Conservation (phyloP, 73 alveolate species). For the Effrenium voratum region DNA sequence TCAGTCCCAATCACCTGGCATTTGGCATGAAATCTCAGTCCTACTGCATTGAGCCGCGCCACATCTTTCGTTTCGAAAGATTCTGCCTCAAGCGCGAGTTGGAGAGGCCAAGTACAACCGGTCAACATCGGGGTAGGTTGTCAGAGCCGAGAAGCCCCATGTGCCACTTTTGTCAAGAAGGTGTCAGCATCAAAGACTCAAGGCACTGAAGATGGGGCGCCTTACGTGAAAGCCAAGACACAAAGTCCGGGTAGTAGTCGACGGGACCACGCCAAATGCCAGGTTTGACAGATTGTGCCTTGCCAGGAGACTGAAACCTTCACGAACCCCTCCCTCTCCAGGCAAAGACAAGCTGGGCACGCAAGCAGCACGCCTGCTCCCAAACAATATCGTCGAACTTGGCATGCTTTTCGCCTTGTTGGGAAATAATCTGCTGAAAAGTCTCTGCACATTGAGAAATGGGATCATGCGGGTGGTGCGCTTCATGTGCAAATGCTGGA, state of each 20-base stretch:
- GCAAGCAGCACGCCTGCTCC: background rate
- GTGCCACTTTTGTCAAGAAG: no score
- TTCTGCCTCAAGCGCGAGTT: conserved; percentile 2
- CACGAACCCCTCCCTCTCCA: no score
- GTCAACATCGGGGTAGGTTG: no score
- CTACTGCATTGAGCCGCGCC: background rate
- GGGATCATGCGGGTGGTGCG: background rate
- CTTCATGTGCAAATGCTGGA: background rate
- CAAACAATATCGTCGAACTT: conserved; percentile 30
- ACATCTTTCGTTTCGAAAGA: conserved; percentile 64
- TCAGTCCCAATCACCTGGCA: background rate
- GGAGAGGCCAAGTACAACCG: no score
- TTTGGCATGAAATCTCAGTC: background rate
- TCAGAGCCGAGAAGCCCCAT: no score
- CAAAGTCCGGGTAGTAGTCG: conserved; percentile 65
- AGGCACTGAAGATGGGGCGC: no score
- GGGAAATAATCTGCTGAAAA: background rate
- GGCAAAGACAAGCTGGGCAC: background rate
- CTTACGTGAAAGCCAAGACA: no score
- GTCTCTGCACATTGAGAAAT: background rate
- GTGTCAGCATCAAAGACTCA: no score
- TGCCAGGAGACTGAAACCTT: background rate
- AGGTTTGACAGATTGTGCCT: conserved; percentile 34
- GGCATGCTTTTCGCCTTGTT: background rate
- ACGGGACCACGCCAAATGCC: conserved; percentile 85